Evolutionary conservation across 345 rosid species (phyloP).

Genomic region (Sonneratia caseolaris): DNA sequence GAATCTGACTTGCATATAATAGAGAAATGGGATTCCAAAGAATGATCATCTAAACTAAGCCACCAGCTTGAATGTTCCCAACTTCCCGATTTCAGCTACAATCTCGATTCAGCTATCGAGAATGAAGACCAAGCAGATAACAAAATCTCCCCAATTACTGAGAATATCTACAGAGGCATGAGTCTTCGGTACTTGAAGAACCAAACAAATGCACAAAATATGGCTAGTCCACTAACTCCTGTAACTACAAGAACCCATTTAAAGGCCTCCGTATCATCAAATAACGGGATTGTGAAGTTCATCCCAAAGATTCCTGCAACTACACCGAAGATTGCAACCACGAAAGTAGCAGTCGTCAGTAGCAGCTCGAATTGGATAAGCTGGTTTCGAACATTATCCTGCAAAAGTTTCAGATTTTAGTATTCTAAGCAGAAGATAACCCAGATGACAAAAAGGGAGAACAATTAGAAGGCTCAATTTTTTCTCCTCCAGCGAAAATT

Average conservation of each 20-base stretch:
- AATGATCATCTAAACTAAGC: not conserved
- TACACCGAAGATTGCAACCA: conserved; percentile 91
- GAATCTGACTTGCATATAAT: not conserved
- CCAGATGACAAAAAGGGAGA: not conserved
- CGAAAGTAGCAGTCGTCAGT: conserved; percentile 84
- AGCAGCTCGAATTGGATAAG: conserved; percentile 93
- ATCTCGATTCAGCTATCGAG: not conserved
- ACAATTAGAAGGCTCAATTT: not conserved
- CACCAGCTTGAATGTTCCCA: not conserved
- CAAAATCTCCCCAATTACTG: not conserved
- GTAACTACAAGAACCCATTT: conserved; percentile 83
- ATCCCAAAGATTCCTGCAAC: conserved; percentile 97
- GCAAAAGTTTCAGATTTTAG: conserved; percentile 10
- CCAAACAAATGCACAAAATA: conserved; percentile 76
- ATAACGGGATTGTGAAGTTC: conserved; percentile 67
- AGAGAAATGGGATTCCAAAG: not conserved
- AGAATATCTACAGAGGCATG: conserved; percentile 54
- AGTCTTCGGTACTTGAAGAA: conserved; percentile 88
- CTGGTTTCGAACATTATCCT: conserved; percentile 97
- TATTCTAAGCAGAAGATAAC: not conserved
- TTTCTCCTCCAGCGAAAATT: not conserved
- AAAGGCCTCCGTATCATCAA: conserved; percentile 60
- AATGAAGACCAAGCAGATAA: not conserved
- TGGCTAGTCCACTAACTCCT: conserved; percentile 43
- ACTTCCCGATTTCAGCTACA: not conserved